Conservation (phyloP, 148 eudicot species). For the Rhododendron ferrugineum region DNA sequence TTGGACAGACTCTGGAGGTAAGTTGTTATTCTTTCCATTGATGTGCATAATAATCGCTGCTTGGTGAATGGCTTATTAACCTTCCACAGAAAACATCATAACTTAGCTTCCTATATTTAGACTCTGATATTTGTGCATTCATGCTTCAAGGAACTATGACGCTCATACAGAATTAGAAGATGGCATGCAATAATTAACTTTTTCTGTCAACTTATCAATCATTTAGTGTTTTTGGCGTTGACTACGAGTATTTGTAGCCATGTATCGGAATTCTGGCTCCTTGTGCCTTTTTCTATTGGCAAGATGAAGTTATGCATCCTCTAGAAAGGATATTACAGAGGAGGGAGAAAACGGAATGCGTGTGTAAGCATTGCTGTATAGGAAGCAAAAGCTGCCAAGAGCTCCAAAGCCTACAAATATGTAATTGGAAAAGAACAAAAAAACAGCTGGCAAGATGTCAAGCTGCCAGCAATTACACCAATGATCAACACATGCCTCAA, state of each 20-base stretch:
- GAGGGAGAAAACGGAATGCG: neutral
- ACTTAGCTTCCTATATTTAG: neutral
- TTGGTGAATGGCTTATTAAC: neutral
- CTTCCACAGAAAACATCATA: neutral
- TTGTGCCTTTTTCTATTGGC: neutral
- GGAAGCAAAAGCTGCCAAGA: neutral
- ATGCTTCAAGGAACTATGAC: neutral
- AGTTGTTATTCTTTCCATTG: conserved; percentile 2
- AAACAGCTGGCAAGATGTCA: neutral
- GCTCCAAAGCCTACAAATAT: neutral
- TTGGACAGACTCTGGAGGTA: conserved; percentile 64
- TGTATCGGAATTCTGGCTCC: neutral
- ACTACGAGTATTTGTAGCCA: neutral
- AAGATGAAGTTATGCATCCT: neutral
- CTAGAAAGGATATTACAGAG: neutral
- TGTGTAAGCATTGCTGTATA: neutral
- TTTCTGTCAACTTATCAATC: neutral
- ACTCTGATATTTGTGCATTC: neutral
- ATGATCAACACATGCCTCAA: neutral
- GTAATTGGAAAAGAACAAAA: neutral
- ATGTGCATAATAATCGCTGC: neutral
- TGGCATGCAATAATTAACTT: neutral
- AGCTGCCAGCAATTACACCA: neutral
- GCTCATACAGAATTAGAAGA: neutral
- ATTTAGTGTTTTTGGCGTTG: neutral